Evolutionary conservation across 2,329 filamentous ascomycete genomes (phyloP).

Genomic region (Acephala macrosclerotiorum): DNA sequence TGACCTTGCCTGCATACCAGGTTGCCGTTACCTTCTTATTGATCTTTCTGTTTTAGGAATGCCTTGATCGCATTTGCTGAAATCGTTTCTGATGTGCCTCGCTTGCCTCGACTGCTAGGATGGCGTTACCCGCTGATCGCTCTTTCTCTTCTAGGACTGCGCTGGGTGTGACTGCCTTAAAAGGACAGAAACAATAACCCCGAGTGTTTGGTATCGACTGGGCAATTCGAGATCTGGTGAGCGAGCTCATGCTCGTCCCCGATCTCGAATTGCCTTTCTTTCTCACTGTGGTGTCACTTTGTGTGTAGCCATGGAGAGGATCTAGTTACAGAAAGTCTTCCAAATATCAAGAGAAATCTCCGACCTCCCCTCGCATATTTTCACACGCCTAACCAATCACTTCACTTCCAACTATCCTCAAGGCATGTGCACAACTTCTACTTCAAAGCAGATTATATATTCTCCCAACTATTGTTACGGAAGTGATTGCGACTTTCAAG

Average conservation of each 20-base stretch:
- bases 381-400: too few relatives aligned
- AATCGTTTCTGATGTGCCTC: background rate
- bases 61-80: slow-evolving; percentile 9
- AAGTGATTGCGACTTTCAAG: too few relatives aligned
- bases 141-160: background rate
- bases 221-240: slow-evolving; percentile 15
- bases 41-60: background rate
- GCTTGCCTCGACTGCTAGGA: slow-evolving; percentile 5
- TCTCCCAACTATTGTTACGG: too few relatives aligned
- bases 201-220: background rate
- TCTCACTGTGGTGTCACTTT: slow-evolving; percentile 60
- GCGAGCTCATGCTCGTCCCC: slow-evolving; percentile 11
- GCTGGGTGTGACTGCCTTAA: background rate
- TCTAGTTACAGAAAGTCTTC: too few relatives aligned
- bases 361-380: too few relatives aligned
- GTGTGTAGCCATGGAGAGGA: slow-evolving; percentile 60
- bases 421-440: too few relatives aligned
- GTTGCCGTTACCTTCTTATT: slow-evolving; percentile 1
- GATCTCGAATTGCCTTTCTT: slow-evolving; percentile 47
- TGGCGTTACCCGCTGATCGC: slow-evolving; percentile 2
- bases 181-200: slow-evolving; percentile 4
- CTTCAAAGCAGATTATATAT: too few relatives aligned
- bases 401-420: too few relatives aligned
- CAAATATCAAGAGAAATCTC: too few relatives aligned
- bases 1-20: background rate